These are phyloP conservation scores for Eucalyptus camaldulensis DNA, from an alignment of 345 rosid species.

Conservation along the genomic window DNA sequence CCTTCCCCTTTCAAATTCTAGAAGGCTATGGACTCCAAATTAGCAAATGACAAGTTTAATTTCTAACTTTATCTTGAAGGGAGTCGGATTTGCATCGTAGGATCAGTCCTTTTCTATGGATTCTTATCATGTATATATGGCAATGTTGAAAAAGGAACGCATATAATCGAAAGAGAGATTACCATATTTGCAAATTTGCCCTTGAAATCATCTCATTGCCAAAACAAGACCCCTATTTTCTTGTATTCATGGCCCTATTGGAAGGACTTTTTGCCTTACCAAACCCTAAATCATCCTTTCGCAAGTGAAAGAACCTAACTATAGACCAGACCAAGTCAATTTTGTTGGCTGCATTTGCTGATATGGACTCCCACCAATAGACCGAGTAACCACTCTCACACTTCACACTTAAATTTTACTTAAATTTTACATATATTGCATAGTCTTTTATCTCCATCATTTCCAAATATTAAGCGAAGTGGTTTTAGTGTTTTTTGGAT, in stretches of 20 bases:
- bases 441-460: not conserved
- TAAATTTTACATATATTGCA: not conserved
- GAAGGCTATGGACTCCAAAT: not conserved
- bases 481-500: not conserved
- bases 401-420: not conserved
- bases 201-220: not conserved
- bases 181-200: not conserved
- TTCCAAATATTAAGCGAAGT: not conserved
- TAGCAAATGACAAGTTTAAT: not conserved
- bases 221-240: not conserved
- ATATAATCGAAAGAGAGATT: not conserved
- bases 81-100: not conserved
- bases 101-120: too few species aligned
- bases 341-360: not conserved
- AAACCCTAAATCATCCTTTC: not conserved
- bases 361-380: not conserved
- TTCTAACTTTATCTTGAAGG: rapidly evolving
- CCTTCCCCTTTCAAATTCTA: not conserved
- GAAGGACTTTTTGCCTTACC: not conserved
- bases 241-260: not conserved
- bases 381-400: not conserved
- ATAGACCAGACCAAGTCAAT: not conserved
- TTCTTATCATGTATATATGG: not conserved
- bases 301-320: not conserved
- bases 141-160: not conserved